These are phyloP conservation scores for Hemisphaericaspora lyxosophila DNA, from an alignment of 1,139 yeast genomes.

Conservation along the genomic window DNA sequence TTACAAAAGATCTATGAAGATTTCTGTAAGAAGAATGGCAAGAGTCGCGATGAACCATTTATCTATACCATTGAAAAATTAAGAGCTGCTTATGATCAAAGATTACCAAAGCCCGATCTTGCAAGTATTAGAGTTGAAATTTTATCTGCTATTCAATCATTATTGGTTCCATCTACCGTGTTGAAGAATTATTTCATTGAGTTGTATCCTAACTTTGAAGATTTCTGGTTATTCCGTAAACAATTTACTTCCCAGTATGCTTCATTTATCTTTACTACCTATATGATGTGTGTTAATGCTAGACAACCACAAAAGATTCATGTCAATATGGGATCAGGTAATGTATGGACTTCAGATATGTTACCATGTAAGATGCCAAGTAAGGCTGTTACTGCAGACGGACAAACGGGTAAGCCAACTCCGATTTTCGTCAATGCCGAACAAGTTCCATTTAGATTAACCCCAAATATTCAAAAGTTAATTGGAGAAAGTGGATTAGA, in stretches of 20 bases:
- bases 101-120: conserved; percentile 88
- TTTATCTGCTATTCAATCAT: conserved; percentile 81
- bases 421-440: conserved; percentile 95
- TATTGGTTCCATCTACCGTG: conserved; percentile 83
- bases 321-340: conserved; percentile 79
- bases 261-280: conserved; percentile 89
- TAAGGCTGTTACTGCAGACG: conserved; percentile 52
- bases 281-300: conserved; percentile 90
- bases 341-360: conserved; percentile 94
- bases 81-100: conserved; percentile 90
- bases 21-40: conserved; percentile 71
- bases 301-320: conserved; percentile 94
- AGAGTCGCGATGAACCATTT: conserved; percentile 86
- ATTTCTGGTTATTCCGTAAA: conserved; percentile 95
- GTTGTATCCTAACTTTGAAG: conserved; percentile 78
- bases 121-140: conserved; percentile 89
- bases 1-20: conserved; percentile 88
- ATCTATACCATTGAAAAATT: conserved; percentile 83
- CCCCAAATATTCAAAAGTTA: conserved; percentile 91
- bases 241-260: conserved; percentile 96
- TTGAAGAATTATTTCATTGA: conserved; percentile 66
- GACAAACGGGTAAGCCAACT: conserved; percentile 56
- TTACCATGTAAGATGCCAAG: conserved; percentile 79
- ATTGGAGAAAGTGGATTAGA: conserved; percentile 93
- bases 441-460: conserved; percentile 91